Conservation (phyloP, 371 early-diverging fungal species). For the Rhizopus microsporus region DNA sequence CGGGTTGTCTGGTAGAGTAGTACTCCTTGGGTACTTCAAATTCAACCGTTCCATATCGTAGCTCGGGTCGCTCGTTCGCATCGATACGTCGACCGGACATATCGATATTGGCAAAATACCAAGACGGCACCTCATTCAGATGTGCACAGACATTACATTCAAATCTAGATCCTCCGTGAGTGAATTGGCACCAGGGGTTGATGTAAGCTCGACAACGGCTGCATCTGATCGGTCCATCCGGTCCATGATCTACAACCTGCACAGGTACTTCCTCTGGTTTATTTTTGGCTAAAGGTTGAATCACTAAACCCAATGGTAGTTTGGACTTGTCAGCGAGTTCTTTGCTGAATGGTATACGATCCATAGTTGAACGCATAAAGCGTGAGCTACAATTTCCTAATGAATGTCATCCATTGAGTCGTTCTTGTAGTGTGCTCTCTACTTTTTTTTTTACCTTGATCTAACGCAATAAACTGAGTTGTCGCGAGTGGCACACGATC, state of each 20-base stretch:
- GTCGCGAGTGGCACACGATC: constrained; percentile 81
- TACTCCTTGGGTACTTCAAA: constrained; percentile 85
- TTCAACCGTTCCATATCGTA: constrained; percentile 88
- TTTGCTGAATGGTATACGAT: constrained; percentile 84
- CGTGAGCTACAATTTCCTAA: constrained; percentile 90
- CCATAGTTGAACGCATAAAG: constrained; percentile 88
- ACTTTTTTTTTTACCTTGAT: constrained; percentile 70
- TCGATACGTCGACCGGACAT: constrained; percentile 93
- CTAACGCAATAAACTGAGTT: constrained; percentile 85
- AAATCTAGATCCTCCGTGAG: constrained; percentile 89
- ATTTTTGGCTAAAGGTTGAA: constrained; percentile 91
- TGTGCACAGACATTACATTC: constrained; percentile 91
- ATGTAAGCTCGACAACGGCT: constrained; percentile 93
- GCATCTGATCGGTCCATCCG: constrained; percentile 91
- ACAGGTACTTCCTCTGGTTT: constrained; percentile 80
- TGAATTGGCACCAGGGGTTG: constrained; percentile 88
- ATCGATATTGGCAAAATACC: constrained; percentile 95
- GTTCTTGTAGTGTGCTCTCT: background rate
- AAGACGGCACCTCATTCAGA: constrained; percentile 84
- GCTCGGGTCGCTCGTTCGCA: constrained; percentile 85
- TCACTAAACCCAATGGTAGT: constrained; percentile 86
- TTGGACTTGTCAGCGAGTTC: constrained; percentile 79
- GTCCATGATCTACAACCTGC: constrained; percentile 88
- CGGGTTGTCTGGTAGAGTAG: constrained; percentile 64
- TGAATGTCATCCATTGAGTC: background rate